phyloP scores from a whole-genome alignment of 768 basidiomycete genomes.

The Trametes elegans region DNA sequence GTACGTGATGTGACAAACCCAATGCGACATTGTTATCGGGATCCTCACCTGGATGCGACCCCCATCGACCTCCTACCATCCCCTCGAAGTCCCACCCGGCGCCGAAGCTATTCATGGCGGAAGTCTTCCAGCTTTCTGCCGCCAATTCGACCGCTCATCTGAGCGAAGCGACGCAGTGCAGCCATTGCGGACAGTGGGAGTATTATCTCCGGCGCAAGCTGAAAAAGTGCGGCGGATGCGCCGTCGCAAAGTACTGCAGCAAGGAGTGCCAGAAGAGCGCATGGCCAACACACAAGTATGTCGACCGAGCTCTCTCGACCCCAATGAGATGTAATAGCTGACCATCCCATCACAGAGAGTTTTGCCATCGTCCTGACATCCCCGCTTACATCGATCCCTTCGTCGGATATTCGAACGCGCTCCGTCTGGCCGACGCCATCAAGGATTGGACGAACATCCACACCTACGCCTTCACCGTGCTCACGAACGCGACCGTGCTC shows the following conservation, averaged over 20 bases:
- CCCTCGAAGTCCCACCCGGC: too few species aligned
- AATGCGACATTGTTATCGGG: too few species aligned
- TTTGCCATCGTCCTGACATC: not conserved
- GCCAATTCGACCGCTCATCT: too few species aligned
- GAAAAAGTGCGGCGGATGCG: not conserved
- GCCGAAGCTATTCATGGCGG: too few species aligned
- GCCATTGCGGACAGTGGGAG: not conserved
- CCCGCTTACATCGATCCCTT: not conserved
- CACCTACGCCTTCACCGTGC: not conserved
- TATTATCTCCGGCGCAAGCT: not conserved
- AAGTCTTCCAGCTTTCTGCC: too few species aligned
- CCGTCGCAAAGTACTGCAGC: not conserved
- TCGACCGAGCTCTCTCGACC: not conserved
- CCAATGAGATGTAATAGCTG: not conserved
- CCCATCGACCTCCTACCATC: too few species aligned
- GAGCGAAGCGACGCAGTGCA: too few species aligned
- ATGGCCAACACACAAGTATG: not conserved
- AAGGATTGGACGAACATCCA: not conserved
- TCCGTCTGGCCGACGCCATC: not conserved
- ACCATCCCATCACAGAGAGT: not conserved
- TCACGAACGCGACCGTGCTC: slow-evolving; percentile 1
- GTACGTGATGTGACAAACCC: too few species aligned
- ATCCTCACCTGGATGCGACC: too few species aligned
- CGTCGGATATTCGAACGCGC: not conserved
- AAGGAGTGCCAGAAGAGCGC: not conserved